Evolutionary conservation across 345 rosid species (phyloP).

Genomic region (Eucalyptus decipiens): DNA sequence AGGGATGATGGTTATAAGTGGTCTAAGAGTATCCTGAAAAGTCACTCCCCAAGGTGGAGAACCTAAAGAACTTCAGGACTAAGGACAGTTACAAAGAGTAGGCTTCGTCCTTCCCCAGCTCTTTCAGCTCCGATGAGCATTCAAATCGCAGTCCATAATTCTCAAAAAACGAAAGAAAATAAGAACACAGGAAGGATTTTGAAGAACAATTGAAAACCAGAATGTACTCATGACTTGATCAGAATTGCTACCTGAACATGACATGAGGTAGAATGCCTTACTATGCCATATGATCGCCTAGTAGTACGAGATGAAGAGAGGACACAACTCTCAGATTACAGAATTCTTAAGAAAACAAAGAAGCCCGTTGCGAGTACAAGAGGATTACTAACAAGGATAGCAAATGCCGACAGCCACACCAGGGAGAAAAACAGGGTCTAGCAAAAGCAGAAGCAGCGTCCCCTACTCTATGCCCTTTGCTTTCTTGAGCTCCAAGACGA

Average conservation of each 20-base stretch:
- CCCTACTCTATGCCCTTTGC: not conserved
- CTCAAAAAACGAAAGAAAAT: not conserved
- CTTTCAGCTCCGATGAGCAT: not conserved
- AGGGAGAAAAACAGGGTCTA: not conserved
- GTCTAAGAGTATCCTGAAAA: not conserved
- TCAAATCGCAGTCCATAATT: not conserved
- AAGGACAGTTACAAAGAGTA: not conserved
- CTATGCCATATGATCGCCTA: not conserved
- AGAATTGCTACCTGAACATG: not conserved
- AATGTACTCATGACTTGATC: not conserved
- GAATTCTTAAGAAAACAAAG: not conserved
- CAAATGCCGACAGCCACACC: not conserved
- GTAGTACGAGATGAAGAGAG: not conserved
- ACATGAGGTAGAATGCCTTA: not conserved
- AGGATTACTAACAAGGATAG: not conserved
- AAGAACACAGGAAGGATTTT: not conserved
- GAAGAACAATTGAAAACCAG: not conserved
- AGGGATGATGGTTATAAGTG: not conserved
- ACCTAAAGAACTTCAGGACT: not conserved
- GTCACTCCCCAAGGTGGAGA: not conserved
- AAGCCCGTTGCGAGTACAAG: not conserved
- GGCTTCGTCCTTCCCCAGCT: not conserved
- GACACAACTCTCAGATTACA: not conserved
- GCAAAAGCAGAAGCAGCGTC: not conserved
- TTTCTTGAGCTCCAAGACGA: not conserved